phyloP scores from a whole-genome alignment of 2,329 filamentous ascomycete species.

The Polychaeton citri region DNA sequence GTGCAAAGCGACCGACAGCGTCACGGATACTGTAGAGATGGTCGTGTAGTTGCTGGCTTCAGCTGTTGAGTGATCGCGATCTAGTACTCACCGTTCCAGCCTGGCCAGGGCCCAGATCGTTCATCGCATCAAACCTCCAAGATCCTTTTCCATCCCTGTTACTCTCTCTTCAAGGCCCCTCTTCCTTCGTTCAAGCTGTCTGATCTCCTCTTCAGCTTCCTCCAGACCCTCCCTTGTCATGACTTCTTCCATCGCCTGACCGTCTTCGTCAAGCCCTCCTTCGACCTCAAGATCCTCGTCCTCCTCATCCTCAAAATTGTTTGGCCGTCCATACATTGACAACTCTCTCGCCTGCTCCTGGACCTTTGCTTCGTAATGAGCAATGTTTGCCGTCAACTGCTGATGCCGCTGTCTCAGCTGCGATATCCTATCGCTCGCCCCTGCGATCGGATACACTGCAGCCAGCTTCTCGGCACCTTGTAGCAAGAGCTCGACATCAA shows the following conservation, averaged over 20 bases:
- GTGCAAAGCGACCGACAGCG: too few species aligned
- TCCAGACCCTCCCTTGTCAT: constrained; percentile 57
- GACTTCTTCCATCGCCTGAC: constrained; percentile 22
- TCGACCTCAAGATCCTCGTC: constrained; percentile 28
- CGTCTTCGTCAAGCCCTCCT: constrained; percentile 36
- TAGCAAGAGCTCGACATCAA: constrained; percentile 77
- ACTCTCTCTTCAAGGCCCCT: constrained; percentile 48
- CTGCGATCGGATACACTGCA: constrained; percentile 70
- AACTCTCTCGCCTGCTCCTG: constrained; percentile 62
- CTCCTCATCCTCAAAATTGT: constrained; percentile 2
- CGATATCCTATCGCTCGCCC: constrained; percentile 63
- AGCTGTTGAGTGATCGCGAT: too few species aligned
- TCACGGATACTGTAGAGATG: too few species aligned
- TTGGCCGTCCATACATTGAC: constrained; percentile 47
- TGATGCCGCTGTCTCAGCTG: constrained; percentile 57
- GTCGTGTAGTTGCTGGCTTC: too few species aligned
- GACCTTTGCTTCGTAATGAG: constrained; percentile 69
- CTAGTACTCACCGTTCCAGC: too few species aligned
- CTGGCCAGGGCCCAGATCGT: too few species aligned
- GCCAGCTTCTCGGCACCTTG: constrained; percentile 82
- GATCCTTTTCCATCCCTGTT: constrained; percentile 53
- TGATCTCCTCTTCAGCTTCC: constrained; percentile 56
- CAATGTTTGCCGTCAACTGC: constrained; percentile 58
- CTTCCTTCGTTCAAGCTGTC: constrained; percentile 51
- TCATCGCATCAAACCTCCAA: constrained; percentile 48